Conservation (phyloP, 257 asterid genomes). For the Primulina huaijiensis region DNA sequence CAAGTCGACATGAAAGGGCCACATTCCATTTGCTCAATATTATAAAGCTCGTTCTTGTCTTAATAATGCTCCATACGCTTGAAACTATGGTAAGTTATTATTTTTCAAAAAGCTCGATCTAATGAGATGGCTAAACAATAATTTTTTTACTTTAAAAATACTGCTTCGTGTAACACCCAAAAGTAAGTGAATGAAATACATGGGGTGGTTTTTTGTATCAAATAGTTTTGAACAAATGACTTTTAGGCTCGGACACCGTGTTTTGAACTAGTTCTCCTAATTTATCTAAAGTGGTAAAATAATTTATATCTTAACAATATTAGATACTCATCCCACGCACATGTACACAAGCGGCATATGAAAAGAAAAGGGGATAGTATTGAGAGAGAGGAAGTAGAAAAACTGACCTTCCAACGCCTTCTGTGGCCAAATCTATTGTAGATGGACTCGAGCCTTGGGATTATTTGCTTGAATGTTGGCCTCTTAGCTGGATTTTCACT, state of each 20-base stretch:
- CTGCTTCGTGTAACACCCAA: no score
- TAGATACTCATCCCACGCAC: background rate
- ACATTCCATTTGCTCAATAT: background rate
- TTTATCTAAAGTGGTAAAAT: background rate
- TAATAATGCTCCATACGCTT: background rate
- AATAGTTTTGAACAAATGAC: no score
- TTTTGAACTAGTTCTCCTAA: no score
- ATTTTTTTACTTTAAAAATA: no score
- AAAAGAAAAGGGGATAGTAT: background rate
- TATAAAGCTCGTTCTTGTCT: background rate
- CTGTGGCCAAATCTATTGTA: constrained; percentile 63
- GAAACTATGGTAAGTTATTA: background rate
- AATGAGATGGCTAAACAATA: background rate
- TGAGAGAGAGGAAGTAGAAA: background rate
- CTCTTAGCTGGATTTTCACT: constrained; percentile 59
- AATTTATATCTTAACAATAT: background rate
- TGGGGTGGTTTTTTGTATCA: no score
- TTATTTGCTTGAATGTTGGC: constrained; percentile 83
- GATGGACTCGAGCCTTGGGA: constrained; percentile 70
- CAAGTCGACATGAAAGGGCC: background rate
- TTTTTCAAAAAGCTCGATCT: background rate
- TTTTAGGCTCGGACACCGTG: background rate
- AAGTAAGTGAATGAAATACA: no score
- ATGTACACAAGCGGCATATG: background rate
- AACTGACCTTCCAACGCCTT: constrained; percentile 80